phyloP scores from a whole-genome alignment of 257 asterid species.

The Primulina huaijiensis region DNA sequence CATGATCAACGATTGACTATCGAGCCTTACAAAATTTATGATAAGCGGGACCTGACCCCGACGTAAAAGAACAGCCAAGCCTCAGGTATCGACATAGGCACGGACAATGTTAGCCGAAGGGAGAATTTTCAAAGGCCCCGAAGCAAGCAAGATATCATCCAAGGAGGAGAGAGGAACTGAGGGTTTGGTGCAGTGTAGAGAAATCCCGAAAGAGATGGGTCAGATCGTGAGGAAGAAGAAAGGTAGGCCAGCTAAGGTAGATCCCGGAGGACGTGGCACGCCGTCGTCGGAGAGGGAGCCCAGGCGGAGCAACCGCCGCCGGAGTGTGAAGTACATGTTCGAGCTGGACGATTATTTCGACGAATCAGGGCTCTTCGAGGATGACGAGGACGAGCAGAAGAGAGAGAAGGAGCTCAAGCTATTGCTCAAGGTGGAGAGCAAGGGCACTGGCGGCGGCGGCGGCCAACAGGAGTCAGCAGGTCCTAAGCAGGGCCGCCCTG shows the following conservation, averaged over 20 bases:
- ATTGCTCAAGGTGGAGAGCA: slow-evolving; percentile 49
- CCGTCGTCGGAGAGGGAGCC: slow-evolving; percentile 49
- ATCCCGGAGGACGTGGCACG: slow-evolving; percentile 36
- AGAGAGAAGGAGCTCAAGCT: slow-evolving; percentile 79
- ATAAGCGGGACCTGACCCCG: no score
- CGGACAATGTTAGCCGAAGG: neutral
- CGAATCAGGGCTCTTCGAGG: slow-evolving; percentile 76
- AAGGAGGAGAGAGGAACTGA: neutral
- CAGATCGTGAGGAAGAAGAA: slow-evolving; percentile 89
- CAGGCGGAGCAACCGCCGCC: slow-evolving; percentile 84
- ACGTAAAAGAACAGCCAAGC: neutral
- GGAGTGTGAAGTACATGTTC: slow-evolving; percentile 83
- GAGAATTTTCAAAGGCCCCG: neutral
- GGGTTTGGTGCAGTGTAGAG: slow-evolving; percentile 27
- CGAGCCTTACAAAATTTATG: no score
- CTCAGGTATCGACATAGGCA: neutral
- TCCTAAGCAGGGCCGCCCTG: slow-evolving; percentile 25
- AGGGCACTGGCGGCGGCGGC: slow-evolving; percentile 28
- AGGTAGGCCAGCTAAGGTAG: slow-evolving; percentile 84
- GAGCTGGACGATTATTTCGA: slow-evolving; percentile 94
- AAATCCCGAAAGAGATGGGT: slow-evolving; percentile 62
- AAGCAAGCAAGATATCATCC: neutral
- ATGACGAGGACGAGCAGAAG: slow-evolving; percentile 62
- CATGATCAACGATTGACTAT: no score
- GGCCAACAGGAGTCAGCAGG: slow-evolving; percentile 26